Evolutionary conservation across 495 filamentous ascomycete genomes (phyloP), one percentile per base, ranked within the genome.

Genomic region (Neurospora sp.): DNA sequence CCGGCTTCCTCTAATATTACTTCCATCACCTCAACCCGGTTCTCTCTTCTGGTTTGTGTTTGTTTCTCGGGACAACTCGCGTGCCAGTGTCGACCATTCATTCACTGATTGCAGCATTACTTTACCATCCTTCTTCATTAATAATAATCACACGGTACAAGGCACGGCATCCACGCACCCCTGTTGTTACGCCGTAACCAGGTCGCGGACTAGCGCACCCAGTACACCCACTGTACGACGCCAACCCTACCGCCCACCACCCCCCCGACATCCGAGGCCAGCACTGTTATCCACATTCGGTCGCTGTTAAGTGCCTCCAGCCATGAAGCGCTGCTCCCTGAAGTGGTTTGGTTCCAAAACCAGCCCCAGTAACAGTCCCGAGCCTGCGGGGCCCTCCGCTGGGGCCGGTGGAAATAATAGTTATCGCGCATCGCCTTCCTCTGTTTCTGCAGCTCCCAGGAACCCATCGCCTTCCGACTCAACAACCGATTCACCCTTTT

Each of bases 361-460:
- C 42, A 76, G 74, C 69, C 72, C 79, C 34, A 78, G 72, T 73
- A 72, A 77, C 42, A 76, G 74, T 71, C 72, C 76, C 76, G 76
- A 77, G 72, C 45, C 62, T 62, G 76, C 74, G 76, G 76, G 76
- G 76, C 74, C 76, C 77, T 72, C 76, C 74, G 74, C 73, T 76
- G 73, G 73, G 70, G 40, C 75, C 76, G 70, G 69, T 74, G 71
- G 76, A 76, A 77, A 76, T 78, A 81, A 79, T 77, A 76, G 74
- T 76, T 76, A 81, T 77, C 78, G 78, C 75, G 75, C 79, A 71
- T 79, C 78, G 75, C 74, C 78, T 75, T 72, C 54, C 54, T 62
- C 73, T 43, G 71, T 74, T 72, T 73, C 73, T 73, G 75, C 72
- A 43, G 36, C 34, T 21, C 73, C 54, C 37, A 66, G 54, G 54